A percentile compares a stretch with the other conserved stretches of the same genome.
phyloP scores from a whole-genome alignment of 2,329 filamentous ascomycete genomes.

The Westerdykella sp. region DNA sequence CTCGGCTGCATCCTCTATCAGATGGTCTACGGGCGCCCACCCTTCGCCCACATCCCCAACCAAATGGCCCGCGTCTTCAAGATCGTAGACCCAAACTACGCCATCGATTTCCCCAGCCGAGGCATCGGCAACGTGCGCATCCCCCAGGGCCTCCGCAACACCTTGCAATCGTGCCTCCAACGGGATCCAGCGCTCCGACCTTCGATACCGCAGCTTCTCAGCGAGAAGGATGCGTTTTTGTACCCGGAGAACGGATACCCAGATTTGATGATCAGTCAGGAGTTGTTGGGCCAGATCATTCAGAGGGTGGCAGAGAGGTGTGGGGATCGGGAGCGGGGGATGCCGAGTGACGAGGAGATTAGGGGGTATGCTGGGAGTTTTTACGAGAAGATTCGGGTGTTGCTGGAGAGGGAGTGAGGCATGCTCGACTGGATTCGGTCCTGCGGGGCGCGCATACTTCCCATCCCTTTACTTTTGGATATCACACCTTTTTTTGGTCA shows the following conservation, averaged over 20 bases:
- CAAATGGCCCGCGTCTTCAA: conserved; percentile 80
- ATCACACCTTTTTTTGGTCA: no score
- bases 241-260: conserved; percentile 49
- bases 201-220: conserved; percentile 52
- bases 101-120: conserved; percentile 63
- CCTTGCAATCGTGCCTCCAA: conserved; percentile 53
- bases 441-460: no score
- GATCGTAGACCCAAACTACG: conserved; percentile 72
- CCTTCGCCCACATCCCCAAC: conserved; percentile 87
- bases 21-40: conserved; percentile 95
- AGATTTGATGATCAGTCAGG: conserved; percentile 46
- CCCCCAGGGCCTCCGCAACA: conserved; percentile 50
- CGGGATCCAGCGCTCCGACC: conserved; percentile 53
- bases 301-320: conserved; percentile 56
- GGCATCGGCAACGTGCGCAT: conserved; percentile 60
- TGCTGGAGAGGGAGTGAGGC: conserved; percentile 21
- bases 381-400: conserved; percentile 42
- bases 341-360: conserved; percentile 53
- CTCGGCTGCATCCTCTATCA: conserved; percentile 95
- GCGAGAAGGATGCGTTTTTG: conserved; percentile 51
- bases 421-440: no score
- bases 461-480: no score
- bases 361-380: conserved; percentile 42
- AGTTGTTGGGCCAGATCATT: conserved; percentile 55
- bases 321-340: conserved; percentile 44